These are phyloP conservation scores for Bryum argenteum DNA, from an alignment of 225 moss, liverwort and hornwort species.

Conservation along the genomic window DNA sequence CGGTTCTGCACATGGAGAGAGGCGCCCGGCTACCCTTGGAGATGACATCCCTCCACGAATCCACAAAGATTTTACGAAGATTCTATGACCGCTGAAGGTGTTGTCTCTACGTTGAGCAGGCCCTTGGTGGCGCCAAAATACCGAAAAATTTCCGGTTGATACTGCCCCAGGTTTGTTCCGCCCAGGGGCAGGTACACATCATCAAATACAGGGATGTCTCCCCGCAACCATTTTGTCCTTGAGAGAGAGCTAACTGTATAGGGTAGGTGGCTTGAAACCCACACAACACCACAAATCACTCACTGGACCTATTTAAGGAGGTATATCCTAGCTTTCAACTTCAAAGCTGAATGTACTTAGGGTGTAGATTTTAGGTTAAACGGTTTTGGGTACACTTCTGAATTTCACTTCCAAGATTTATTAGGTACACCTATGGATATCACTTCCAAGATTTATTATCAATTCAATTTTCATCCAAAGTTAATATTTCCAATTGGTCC, in stretches of 20 bases:
- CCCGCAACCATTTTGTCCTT: not conserved
- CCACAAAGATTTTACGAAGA: slow-evolving; percentile 7
- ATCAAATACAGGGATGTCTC: slow-evolving; percentile 11
- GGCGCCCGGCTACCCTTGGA: slow-evolving; percentile 73
- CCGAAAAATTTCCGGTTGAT: not conserved
- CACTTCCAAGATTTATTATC: not conserved
- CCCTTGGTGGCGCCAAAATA: slow-evolving; percentile 2
- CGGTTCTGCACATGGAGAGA: slow-evolving; percentile 77
- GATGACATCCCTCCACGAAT: slow-evolving; percentile 22
- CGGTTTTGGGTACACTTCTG: too few relatives aligned
- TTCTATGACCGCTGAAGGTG: slow-evolving; percentile 11
- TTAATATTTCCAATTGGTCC: too few relatives aligned
- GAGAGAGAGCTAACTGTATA: not conserved
- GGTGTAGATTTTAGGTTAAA: too few relatives aligned
- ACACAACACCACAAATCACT: too few relatives aligned
- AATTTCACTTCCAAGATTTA: too few relatives aligned
- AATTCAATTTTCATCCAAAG: too few relatives aligned
- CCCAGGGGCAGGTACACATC: slow-evolving; percentile 23
- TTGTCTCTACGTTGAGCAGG: not conserved
- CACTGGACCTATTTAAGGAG: too few relatives aligned
- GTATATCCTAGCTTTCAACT: too few relatives aligned
- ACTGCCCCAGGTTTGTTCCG: not conserved
- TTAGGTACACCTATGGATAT: too few relatives aligned
- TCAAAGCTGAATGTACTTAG: too few relatives aligned
- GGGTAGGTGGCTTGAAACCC: too few relatives aligned